A percentile compares a stretch with the other conserved stretches of the same genome.
These are phyloP conservation scores for Hypoxylon sp. DNA, from an alignment of 2,329 filamentous ascomycete genomes.

Conservation along the genomic window DNA sequence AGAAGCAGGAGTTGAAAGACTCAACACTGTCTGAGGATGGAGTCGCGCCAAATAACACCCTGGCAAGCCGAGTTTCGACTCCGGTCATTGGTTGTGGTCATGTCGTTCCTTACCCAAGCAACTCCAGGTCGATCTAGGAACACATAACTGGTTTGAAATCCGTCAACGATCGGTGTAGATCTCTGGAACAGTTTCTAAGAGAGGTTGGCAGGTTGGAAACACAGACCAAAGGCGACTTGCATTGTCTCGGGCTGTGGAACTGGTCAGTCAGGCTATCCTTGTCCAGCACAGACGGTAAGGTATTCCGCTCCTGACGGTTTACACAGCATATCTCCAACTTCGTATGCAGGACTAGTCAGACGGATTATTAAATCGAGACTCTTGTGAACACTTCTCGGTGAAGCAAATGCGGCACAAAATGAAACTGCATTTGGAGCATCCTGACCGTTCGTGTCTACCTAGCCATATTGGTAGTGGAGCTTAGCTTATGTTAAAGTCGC, in stretches of 20 bases:
- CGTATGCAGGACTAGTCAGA: not conserved
- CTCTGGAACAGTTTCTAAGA: not conserved
- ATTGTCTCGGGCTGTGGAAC: not conserved
- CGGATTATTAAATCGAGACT: not conserved
- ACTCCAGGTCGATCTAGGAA: too few relatives aligned
- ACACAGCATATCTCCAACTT: not conserved
- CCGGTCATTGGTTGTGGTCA: not conserved
- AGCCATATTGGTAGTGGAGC: not conserved
- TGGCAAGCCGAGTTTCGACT: not conserved
- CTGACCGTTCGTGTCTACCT: not conserved
- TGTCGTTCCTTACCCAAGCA: not conserved
- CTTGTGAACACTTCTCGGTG: not conserved
- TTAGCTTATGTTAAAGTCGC: slow-evolving; percentile 26
- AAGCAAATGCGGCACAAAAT: not conserved
- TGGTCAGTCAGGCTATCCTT: not conserved
- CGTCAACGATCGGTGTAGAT: not conserved
- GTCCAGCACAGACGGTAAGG: not conserved
- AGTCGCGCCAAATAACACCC: not conserved
- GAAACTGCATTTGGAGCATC: too few relatives aligned
- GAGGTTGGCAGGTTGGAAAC: not conserved
- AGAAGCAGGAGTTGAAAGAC: not conserved
- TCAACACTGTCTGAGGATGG: not conserved
- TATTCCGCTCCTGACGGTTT: not conserved
- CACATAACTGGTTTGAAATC: not conserved
- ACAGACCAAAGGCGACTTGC: not conserved